phyloP scores from a whole-genome alignment of 768 basidiomycete genomes.

The Termitomyces sp. region DNA sequence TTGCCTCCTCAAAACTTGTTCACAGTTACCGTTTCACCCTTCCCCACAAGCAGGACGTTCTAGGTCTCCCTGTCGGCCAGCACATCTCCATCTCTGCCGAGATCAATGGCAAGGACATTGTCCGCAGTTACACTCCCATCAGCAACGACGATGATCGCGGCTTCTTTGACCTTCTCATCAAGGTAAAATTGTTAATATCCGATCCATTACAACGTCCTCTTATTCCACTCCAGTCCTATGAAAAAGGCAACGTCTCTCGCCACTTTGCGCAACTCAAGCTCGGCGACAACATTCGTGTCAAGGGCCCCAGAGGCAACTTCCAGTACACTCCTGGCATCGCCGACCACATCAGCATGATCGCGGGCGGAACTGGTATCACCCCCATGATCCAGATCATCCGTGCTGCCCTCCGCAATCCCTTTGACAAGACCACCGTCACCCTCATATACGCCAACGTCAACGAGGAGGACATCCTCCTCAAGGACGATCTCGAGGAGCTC shows the following conservation, averaged over 20 bases:
- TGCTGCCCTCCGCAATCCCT: constrained; percentile 85
- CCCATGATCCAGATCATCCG: constrained; percentile 99
- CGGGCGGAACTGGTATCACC: constrained; percentile 97
- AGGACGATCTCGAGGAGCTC: constrained; percentile 80
- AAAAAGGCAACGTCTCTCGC: constrained; percentile 94
- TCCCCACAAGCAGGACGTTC: constrained; percentile 64
- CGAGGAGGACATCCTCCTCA: constrained; percentile 87
- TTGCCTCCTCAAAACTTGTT: background rate
- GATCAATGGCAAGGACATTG: constrained; percentile 86
- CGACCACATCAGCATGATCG: constrained; percentile 91
- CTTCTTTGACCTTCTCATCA: constrained; percentile 94
- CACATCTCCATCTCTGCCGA: constrained; percentile 91
- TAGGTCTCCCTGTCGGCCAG: constrained; percentile 95
- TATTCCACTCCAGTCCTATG: constrained; percentile 64
- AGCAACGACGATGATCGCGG: constrained; percentile 90
- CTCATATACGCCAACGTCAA: constrained; percentile 98
- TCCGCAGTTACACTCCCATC: constrained; percentile 93
- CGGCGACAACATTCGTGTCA: constrained; percentile 84
- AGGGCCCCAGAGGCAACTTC: constrained; percentile 97
- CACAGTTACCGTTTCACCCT: constrained; percentile 88
- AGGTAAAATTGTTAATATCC: constrained; percentile 42
- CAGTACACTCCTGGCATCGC: constrained; percentile 69
- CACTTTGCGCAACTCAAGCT: constrained; percentile 77
- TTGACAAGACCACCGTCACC: constrained; percentile 74
- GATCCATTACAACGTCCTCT: background rate